Conservation (phyloP, 169 alveolate species). For the Babesia gibsoni region DNA sequence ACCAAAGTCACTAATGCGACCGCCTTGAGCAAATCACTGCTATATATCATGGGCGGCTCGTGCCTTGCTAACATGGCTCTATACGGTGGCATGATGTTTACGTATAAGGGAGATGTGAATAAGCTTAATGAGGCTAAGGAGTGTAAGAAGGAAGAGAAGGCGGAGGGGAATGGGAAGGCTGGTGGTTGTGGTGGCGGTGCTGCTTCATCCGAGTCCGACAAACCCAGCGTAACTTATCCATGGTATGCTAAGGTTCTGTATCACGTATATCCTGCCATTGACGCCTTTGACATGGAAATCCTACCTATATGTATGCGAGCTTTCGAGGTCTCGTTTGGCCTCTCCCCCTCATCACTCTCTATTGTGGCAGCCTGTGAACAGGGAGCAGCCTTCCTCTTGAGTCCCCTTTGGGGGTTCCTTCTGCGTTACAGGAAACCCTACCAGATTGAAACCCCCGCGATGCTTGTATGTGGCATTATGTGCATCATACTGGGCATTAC, state of each 20-base stretch:
- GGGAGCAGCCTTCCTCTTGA: slow-evolving; percentile 76
- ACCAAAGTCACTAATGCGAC: background rate
- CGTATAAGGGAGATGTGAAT: too few species aligned
- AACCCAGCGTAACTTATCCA: slow-evolving; percentile 1
- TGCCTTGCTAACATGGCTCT: background rate
- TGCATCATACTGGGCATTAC: slow-evolving; percentile 71
- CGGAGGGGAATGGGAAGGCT: too few species aligned
- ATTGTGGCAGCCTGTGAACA: slow-evolving; percentile 79
- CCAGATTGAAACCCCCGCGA: slow-evolving; percentile 80
- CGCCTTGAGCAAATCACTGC: slow-evolving; percentile 14
- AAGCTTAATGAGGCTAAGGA: too few species aligned
- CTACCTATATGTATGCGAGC: slow-evolving; percentile 72
- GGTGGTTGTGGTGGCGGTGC: too few species aligned
- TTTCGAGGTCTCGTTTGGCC: slow-evolving; percentile 80
- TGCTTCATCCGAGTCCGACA: too few species aligned
- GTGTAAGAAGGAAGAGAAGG: too few species aligned
- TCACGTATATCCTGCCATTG: slow-evolving; percentile 1
- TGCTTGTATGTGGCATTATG: slow-evolving; percentile 82
- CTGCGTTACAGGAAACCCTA: slow-evolving; percentile 83
- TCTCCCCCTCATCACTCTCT: slow-evolving; percentile 79
- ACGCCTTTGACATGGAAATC: slow-evolving; percentile 6
- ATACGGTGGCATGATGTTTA: slow-evolving; percentile 13
- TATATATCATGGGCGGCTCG: background rate
- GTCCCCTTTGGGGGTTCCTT: slow-evolving; percentile 88
- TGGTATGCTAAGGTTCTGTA: background rate